Conservation (phyloP, 768 basidiomycete genomes). For the Tulasnella calospora region DNA sequence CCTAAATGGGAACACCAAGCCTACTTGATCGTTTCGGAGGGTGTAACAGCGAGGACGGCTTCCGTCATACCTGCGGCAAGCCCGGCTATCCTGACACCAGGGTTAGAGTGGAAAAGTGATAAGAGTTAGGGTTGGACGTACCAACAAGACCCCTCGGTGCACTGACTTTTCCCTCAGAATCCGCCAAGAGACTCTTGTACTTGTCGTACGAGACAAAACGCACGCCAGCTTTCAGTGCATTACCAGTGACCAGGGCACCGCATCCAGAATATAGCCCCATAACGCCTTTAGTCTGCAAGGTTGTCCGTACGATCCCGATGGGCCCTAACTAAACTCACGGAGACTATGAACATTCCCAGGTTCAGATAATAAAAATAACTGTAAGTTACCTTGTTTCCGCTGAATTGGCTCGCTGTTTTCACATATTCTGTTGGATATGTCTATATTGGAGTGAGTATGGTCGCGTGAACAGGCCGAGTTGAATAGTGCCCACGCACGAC, state of each 20-base stretch:
- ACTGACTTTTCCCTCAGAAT: slow-evolving; percentile 84
- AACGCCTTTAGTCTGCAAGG: slow-evolving; percentile 68
- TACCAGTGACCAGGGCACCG: slow-evolving; percentile 82
- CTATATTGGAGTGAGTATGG: background rate
- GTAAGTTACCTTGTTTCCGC: slow-evolving; percentile 54
- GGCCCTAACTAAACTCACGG: slow-evolving; percentile 50
- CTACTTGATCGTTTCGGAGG: slow-evolving; percentile 97
- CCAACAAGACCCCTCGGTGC: slow-evolving; percentile 80
- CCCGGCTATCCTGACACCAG: slow-evolving; percentile 36
- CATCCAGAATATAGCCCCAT: slow-evolving; percentile 90
- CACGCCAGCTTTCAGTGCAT: slow-evolving; percentile 91
- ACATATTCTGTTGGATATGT: slow-evolving; percentile 90
- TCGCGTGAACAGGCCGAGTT: slow-evolving; percentile 43
- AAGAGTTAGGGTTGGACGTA: slow-evolving; percentile 34
- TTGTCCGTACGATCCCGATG: slow-evolving; percentile 66
- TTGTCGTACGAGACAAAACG: slow-evolving; percentile 92
- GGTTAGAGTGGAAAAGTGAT: background rate
- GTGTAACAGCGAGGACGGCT: slow-evolving; percentile 90
- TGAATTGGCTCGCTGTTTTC: slow-evolving; percentile 91
- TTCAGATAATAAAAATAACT: background rate
- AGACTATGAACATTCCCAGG: background rate
- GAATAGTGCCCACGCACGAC: slow-evolving; percentile 45
- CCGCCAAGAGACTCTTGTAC: slow-evolving; percentile 79
- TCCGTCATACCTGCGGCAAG: slow-evolving; percentile 80
- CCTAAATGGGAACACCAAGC: slow-evolving; percentile 33